Conservation (phyloP, 306 rosid genomes). For the Prunus mongolica region DNA sequence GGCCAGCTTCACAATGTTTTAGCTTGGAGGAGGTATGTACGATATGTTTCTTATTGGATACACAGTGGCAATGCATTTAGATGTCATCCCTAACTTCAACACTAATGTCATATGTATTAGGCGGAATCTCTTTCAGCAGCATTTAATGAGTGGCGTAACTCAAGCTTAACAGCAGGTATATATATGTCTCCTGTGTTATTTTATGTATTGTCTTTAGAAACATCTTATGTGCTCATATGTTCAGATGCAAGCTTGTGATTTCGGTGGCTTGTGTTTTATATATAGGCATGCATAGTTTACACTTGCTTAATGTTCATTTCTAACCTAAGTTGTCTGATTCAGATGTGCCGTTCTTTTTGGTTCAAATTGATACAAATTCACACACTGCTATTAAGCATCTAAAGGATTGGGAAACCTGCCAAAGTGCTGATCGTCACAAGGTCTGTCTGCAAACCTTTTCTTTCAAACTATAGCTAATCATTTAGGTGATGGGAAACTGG, state of each 20-base stretch:
- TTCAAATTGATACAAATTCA: constrained; percentile 56
- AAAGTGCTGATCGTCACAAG: constrained; percentile 45
- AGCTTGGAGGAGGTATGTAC: constrained; percentile 59
- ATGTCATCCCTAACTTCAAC: neutral
- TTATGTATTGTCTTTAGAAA: neutral
- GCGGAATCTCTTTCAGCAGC: constrained; percentile 74
- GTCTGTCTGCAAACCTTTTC: constrained; percentile 38
- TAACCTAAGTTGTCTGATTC: constrained; percentile 26
- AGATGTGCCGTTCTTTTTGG: constrained; percentile 84
- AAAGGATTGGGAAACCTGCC: constrained; percentile 75
- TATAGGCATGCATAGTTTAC: neutral
- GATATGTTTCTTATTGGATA: constrained; percentile 11
- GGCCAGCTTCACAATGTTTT: constrained; percentile 69
- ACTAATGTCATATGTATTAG: constrained; percentile 35
- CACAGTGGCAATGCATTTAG: constrained; percentile 12
- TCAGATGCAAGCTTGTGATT: neutral
- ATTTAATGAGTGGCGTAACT: constrained; percentile 78
- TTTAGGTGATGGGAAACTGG: constrained; percentile 15
- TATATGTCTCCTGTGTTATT: constrained; percentile 3
- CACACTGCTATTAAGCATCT: constrained; percentile 58
- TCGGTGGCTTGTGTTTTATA: neutral
- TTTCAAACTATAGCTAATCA: neutral
- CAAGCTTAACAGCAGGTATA: constrained; percentile 66
- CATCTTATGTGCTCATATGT: neutral
- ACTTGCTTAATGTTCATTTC: constrained; percentile 9